Evolutionary conservation across 2,329 filamentous ascomycete genomes (phyloP).

Genomic region (Didymella lethalis): DNA sequence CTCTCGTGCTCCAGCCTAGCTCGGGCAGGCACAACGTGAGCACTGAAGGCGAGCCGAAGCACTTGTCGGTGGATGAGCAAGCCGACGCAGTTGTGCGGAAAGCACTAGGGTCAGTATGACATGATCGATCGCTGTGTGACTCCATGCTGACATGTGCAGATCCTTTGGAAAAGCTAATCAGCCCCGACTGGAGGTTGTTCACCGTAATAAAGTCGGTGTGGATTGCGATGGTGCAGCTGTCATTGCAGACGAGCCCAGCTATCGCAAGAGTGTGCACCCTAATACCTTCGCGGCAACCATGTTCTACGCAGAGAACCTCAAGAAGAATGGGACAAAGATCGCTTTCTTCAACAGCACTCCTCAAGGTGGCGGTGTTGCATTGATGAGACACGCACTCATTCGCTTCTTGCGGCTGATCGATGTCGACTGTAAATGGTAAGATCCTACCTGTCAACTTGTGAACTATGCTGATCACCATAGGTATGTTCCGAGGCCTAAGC

Average conservation of each 20-base stretch:
- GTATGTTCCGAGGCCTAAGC: conserved; percentile 79
- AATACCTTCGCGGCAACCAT: conserved; percentile 72
- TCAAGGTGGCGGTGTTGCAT: conserved; percentile 81
- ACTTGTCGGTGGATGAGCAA: conserved; percentile 76
- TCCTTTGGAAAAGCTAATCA: conserved; percentile 75
- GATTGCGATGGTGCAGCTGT: conserved; percentile 71
- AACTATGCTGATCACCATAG: conserved; percentile 44
- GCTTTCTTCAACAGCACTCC: conserved; percentile 83
- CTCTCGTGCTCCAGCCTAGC: conserved; percentile 64
- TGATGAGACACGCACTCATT: conserved; percentile 82
- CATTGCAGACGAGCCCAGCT: conserved; percentile 65
- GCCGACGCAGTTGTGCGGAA: conserved; percentile 83
- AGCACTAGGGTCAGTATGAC: conserved; percentile 69
- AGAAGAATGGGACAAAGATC: conserved; percentile 69
- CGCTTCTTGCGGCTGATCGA: conserved; percentile 72
- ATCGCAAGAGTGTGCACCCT: conserved; percentile 66
- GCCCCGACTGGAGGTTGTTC: conserved; percentile 72
- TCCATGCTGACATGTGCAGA: conserved; percentile 10
- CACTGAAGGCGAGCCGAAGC: conserved; percentile 53
- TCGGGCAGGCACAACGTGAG: conserved; percentile 14
- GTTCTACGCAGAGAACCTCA: conserved; percentile 69
- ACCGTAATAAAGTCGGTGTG: conserved; percentile 73
- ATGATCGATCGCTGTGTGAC: background rate
- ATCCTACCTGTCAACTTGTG: background rate
- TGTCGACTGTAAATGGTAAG: conserved; percentile 77